Evolutionary conservation across 2,329 filamentous ascomycete genomes (phyloP), one percentile per base, ranked within the genome.

Genomic region (Lasiodiplodia gonubiensis): DNA sequence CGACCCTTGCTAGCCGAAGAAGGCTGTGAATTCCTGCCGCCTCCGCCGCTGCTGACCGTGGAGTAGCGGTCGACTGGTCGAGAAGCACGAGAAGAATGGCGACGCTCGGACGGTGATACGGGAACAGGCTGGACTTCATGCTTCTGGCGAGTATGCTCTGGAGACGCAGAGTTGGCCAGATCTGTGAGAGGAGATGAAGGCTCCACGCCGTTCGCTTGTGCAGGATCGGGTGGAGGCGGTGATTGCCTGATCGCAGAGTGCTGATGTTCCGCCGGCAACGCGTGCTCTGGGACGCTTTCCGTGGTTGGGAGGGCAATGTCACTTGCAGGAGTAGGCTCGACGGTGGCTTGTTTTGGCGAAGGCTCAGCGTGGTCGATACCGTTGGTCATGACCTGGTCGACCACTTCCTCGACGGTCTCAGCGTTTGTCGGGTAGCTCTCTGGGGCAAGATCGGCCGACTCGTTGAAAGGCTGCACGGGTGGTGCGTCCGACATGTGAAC

Each of bases 221-320:
- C 61, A n/a, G 71, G 71, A 12, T 71, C 72, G 30, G 75, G 74
- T 6, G 74, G 75, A n/a, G 72, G 71, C 18, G 75, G 74, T 67
- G 75, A 72, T 23, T 74, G 67, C 54, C 71, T 71, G 14, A 69
- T 70, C 4, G 69, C 66, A 39, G 49, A 59, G 7, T 67, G 49
- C 10, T 70, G 67, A 25, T 70, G 70, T 16, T 72, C 59, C 42
- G 69, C 71, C 16, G 73, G 68, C 67, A 71, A 49, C 7, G 67
- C 55, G 7, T 54, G 70, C n/a, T 72, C 72, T 2, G 70, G 68
- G 25, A 69, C 70, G 37, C 73, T 69, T 61, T 79, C 77, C 35
- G 78, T 77, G 2, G 74, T 78, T 12, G 76, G 77, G 66, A 79
- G 70, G 35, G 78, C 66, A 8, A 71, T 71, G 35, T 78, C 74